Conservation (phyloP, 352 stramenopile species). For the Phytopythium montanum region DNA sequence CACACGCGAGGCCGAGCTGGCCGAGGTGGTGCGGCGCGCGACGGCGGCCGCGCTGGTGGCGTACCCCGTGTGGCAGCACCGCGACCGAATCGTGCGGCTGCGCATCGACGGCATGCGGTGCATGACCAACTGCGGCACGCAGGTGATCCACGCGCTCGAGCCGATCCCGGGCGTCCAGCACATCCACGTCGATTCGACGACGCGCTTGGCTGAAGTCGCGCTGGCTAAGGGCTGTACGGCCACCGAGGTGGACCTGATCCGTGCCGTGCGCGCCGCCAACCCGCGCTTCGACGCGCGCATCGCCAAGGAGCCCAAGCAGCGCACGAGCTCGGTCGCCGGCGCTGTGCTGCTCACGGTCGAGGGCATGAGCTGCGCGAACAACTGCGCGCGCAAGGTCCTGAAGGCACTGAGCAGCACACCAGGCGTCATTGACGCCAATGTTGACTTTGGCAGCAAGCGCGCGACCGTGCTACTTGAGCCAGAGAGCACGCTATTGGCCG, state of each 20-base stretch:
- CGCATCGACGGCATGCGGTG: conserved; percentile 83
- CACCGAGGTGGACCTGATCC: conserved; percentile 86
- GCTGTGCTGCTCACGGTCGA: conserved; percentile 72
- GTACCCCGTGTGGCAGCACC: conserved; percentile 82
- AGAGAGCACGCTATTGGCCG: conserved; percentile 51
- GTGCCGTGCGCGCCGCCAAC: conserved; percentile 71
- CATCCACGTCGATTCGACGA: conserved; percentile 82
- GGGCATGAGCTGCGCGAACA: conserved; percentile 73
- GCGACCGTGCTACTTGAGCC: conserved; percentile 67
- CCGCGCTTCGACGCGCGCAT: conserved; percentile 73
- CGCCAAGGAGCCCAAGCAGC: conserved; percentile 45
- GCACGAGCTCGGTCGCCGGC: conserved; percentile 46
- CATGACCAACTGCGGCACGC: conserved; percentile 82
- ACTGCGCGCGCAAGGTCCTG: conserved; percentile 59
- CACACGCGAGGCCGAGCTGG: conserved; percentile 43
- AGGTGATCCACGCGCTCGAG: conserved; percentile 79
- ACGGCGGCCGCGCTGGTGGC: conserved; percentile 46
- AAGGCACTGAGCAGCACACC: conserved; percentile 37
- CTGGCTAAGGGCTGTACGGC: conserved; percentile 75
- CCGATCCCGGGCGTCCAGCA: conserved; percentile 77
- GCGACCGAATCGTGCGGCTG: conserved; percentile 73
- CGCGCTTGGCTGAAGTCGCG: conserved; percentile 71
- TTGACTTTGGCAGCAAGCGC: conserved; percentile 68
- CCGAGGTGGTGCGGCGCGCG: conserved; percentile 44
- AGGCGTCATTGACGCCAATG: conserved; percentile 60